Percentiles rank a stretch among this genome's conserved stretches.
phyloP scores from a whole-genome alignment of 306 rosid species.

The Cotoneaster glaucophyllus region DNA sequence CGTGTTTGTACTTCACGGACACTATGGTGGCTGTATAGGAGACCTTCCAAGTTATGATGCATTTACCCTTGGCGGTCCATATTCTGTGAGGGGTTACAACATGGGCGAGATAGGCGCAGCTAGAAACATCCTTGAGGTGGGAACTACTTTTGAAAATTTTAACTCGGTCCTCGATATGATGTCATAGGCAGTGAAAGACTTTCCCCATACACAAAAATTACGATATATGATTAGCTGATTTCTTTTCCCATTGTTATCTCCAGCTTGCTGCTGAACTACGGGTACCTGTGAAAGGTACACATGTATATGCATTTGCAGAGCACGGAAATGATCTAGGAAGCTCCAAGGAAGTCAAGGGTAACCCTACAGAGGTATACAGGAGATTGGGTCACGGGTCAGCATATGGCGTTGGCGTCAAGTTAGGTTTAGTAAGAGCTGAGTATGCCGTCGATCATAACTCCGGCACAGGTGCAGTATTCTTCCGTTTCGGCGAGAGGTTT shows the following conservation, averaged over 20 bases:
- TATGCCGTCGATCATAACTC: constrained; percentile 93
- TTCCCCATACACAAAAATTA: not conserved
- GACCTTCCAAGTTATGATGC: constrained; percentile 98
- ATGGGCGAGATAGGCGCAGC: constrained; percentile 98
- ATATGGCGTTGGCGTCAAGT: constrained; percentile 77
- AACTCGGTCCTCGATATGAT: not conserved
- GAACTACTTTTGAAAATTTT: not conserved
- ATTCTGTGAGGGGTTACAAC: constrained; percentile 94
- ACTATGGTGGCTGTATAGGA: constrained; percentile 96
- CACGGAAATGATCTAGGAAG: constrained; percentile 94
- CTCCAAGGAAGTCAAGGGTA: constrained; percentile 84
- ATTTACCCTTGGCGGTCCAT: constrained; percentile 95
- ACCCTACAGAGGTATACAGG: constrained; percentile 90
- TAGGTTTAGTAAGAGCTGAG: constrained; percentile 88
- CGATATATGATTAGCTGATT: not conserved
- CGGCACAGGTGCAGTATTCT: constrained; percentile 81
- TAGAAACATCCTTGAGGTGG: constrained; percentile 91
- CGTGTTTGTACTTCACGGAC: constrained; percentile 92
- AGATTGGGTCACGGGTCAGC: constrained; percentile 88
- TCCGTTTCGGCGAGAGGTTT: constrained; percentile 96
- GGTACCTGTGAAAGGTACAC: constrained; percentile 73
- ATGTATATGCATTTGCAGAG: constrained; percentile 80
- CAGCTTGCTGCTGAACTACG: constrained; percentile 95
- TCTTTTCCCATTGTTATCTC: not conserved
- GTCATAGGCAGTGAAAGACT: no score